phyloP scores from a whole-genome alignment of 2,329 filamentous ascomycete genomes.

The Coniochaeta prunicola region DNA sequence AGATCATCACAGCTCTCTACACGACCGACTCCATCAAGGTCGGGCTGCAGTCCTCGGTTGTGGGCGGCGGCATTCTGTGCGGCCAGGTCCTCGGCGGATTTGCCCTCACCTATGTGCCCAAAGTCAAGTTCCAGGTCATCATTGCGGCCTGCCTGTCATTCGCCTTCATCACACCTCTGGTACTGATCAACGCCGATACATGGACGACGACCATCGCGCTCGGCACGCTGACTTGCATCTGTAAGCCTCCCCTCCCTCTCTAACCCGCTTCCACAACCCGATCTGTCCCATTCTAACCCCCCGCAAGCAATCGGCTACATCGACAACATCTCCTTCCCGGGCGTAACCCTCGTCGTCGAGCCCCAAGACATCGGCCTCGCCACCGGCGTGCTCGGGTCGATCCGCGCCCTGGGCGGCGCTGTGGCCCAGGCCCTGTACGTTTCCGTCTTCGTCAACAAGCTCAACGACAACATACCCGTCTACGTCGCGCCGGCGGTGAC shows the following conservation, averaged over 20 bases:
- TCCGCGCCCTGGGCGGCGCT: slow-evolving; percentile 33
- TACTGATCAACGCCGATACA: slow-evolving; percentile 17
- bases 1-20: slow-evolving; percentile 33
- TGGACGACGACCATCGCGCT: slow-evolving; percentile 24
- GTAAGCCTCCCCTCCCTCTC: slow-evolving; percentile 4
- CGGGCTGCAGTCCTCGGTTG: slow-evolving; percentile 32
- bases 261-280: not conserved
- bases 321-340: slow-evolving; percentile 32
- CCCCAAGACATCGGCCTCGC: slow-evolving; percentile 38
- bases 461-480: slow-evolving; percentile 22
- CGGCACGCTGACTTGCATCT: slow-evolving; percentile 20
- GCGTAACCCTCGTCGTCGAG: slow-evolving; percentile 36
- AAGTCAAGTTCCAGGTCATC: slow-evolving; percentile 27
- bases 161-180: slow-evolving; percentile 24
- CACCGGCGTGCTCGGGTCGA: slow-evolving; percentile 35
- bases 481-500: slow-evolving; percentile 26
- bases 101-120: slow-evolving; percentile 26
- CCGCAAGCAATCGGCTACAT: slow-evolving; percentile 24
- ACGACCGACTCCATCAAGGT: slow-evolving; percentile 27
- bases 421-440: slow-evolving; percentile 28
- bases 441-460: slow-evolving; percentile 27
- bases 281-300: not conserved
- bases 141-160: slow-evolving; percentile 20
- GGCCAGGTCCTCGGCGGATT: slow-evolving; percentile 30
- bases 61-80: slow-evolving; percentile 32